Conservation (phyloP, 768 basidiomycete genomes). For the Auricularia auricula-judae region DNA sequence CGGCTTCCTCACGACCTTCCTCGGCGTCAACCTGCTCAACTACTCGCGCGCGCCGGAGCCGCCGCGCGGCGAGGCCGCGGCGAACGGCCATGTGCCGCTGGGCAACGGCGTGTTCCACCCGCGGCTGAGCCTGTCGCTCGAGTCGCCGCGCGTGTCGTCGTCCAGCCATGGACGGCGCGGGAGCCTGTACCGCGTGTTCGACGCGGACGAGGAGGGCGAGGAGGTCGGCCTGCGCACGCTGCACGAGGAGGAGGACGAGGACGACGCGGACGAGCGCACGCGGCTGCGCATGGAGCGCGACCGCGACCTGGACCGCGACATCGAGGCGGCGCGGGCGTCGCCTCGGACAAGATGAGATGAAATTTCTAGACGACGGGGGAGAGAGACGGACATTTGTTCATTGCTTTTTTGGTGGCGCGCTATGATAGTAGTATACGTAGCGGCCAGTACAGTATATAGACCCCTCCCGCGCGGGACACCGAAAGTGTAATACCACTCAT, state of each 20-base stretch:
- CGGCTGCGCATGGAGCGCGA: background rate
- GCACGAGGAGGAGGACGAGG: slow-evolving; percentile 56
- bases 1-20: slow-evolving; percentile 88
- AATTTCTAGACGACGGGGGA: background rate
- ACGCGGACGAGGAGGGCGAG: slow-evolving; percentile 40
- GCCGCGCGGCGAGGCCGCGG: slow-evolving; percentile 17
- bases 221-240: slow-evolving; percentile 50
- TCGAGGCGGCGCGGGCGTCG: background rate
- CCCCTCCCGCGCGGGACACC: too few relatives aligned
- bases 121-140: slow-evolving; percentile 62
- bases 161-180: slow-evolving; percentile 50
- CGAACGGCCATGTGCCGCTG: slow-evolving; percentile 31
- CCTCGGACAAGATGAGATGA: background rate
- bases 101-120: slow-evolving; percentile 66
- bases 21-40: slow-evolving; percentile 93
- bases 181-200: slow-evolving; percentile 60
- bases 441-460: too few relatives aligned
- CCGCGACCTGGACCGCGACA: background rate
- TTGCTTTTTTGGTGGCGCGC: too few relatives aligned
- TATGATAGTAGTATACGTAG: too few relatives aligned
- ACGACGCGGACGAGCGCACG: slow-evolving; percentile 32
- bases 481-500: too few relatives aligned
- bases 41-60: slow-evolving; percentile 50
- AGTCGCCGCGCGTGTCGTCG: slow-evolving; percentile 23
- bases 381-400: background rate